A percentile compares a stretch with the other conserved stretches of the same genome.
Conservation (phyloP, 1,284 basidiomycete genomes). For the Cystobasidium pallidum region DNA sequence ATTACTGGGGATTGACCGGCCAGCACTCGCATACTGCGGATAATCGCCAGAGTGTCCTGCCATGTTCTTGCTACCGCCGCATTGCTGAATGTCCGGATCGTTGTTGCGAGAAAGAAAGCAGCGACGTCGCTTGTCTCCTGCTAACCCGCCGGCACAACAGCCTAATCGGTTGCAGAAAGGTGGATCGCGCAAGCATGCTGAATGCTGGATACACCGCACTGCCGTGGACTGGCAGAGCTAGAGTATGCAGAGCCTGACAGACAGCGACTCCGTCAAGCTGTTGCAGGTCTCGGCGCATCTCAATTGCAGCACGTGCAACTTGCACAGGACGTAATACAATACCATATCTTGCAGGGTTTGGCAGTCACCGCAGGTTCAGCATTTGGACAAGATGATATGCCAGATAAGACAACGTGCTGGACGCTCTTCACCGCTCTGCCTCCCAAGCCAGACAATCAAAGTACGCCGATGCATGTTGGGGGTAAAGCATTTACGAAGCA, state of each 20-base stretch:
- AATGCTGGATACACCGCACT: constrained; percentile 15
- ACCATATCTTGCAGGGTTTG: constrained; percentile 37
- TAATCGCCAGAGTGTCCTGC: constrained; percentile 7
- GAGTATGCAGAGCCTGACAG: constrained; percentile 26
- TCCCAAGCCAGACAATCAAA: constrained; percentile 21
- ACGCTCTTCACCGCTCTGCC: constrained; percentile 20
- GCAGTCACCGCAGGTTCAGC: constrained; percentile 39
- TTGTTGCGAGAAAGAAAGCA: not conserved
- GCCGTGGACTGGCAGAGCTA: constrained; percentile 21
- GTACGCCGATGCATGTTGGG: constrained; percentile 26
- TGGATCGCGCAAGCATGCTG: not conserved
- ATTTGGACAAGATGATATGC: not conserved
- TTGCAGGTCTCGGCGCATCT: not conserved
- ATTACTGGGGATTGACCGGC: not conserved
- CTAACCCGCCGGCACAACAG: not conserved
- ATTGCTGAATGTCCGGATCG: not conserved
- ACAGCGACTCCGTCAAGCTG: not conserved
- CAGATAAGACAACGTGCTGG: not conserved
- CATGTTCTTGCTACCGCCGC: constrained; percentile 6
- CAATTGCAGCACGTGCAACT: constrained; percentile 9
- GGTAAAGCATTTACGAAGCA: constrained; percentile 42
- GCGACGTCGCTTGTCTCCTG: not conserved
- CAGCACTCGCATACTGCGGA: not conserved
- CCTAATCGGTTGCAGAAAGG: not conserved
- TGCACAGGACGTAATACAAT: constrained; percentile 31